Conservation (phyloP, 805 yeast species). For the Millerozyma miso region DNA sequence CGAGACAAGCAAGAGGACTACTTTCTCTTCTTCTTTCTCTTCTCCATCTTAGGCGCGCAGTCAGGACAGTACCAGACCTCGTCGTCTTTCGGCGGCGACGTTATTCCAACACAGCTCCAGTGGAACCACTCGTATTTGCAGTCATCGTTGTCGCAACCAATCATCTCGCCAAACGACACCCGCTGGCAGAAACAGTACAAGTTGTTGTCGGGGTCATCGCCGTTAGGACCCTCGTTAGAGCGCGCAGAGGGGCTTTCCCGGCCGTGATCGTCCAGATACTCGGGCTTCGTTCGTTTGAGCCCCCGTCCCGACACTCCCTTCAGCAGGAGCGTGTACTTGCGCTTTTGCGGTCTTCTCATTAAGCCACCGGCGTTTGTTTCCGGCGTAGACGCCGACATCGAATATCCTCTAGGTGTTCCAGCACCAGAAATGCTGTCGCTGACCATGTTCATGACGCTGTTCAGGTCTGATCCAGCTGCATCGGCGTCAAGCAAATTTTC, state of each 20-base stretch:
- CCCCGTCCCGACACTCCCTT: slow-evolving; percentile 12
- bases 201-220: slow-evolving; percentile 43
- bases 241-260: slow-evolving; percentile 3
- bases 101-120: slow-evolving; percentile 88
- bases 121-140: slow-evolving; percentile 96
- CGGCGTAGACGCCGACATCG: slow-evolving; percentile 12
- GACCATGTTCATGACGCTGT: slow-evolving; percentile 12
- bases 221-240: slow-evolving; percentile 26
- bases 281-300: slow-evolving; percentile 17
- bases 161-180: slow-evolving; percentile 95
- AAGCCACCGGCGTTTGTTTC: slow-evolving; percentile 10
- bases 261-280: slow-evolving; percentile 18
- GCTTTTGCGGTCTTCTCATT: slow-evolving; percentile 20
- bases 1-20: too few relatives aligned
- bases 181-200: slow-evolving; percentile 89
- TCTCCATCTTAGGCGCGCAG: slow-evolving; percentile 53
- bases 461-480: slow-evolving; percentile 10
- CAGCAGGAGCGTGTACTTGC: slow-evolving; percentile 15
- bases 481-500: slow-evolving; percentile 25
- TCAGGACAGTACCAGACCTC: slow-evolving; percentile 86
- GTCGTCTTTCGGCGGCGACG: slow-evolving; percentile 82
- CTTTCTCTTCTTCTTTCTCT: slow-evolving; percentile 39
- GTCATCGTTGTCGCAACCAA: slow-evolving; percentile 89
- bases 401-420: slow-evolving; percentile 26
- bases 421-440: slow-evolving; percentile 24